Conservation (phyloP, 768 basidiomycete species). For the Lentinula sp. region DNA sequence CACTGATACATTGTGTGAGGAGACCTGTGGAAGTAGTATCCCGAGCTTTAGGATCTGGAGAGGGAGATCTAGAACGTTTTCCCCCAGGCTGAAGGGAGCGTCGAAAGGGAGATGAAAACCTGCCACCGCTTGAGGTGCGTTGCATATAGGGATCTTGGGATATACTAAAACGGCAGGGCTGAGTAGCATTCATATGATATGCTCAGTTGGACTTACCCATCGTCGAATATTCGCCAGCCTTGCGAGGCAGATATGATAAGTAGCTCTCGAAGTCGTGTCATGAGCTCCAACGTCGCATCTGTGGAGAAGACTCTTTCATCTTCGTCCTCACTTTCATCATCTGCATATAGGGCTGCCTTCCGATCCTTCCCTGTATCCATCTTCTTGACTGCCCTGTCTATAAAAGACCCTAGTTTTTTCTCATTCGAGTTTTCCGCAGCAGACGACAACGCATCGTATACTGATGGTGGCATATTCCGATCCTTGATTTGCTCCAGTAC, state of each 20-base stretch:
- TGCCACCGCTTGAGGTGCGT: conserved; percentile 10
- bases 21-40: conserved; percentile 37
- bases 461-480: conserved; percentile 47
- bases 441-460: conserved; percentile 36
- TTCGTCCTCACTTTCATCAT: conserved; percentile 48
- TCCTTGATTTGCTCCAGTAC: conserved; percentile 57
- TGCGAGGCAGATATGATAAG: conserved; percentile 48
- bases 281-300: conserved; percentile 58
- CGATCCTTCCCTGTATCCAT: conserved; percentile 7
- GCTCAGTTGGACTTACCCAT: conserved; percentile 27
- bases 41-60: conserved; percentile 28
- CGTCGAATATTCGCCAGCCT: conserved; percentile 61
- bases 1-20: conserved; percentile 51
- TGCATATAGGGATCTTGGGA: not conserved
- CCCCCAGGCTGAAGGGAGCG: conserved; percentile 35
- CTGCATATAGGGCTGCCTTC: conserved; percentile 12
- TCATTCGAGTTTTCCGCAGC: conserved; percentile 18
- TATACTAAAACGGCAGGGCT: not conserved
- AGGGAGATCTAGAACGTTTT: conserved; percentile 47
- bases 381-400: conserved; percentile 35
- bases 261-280: conserved; percentile 58
- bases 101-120: conserved; percentile 37
- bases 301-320: conserved; percentile 46
- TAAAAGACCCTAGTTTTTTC: conserved; percentile 32
- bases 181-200: not conserved